Percentiles rank a stretch among this genome's conserved stretches.
Conservation (phyloP, 1,139 yeast genomes). For the Blastobotrys capitulatus region DNA sequence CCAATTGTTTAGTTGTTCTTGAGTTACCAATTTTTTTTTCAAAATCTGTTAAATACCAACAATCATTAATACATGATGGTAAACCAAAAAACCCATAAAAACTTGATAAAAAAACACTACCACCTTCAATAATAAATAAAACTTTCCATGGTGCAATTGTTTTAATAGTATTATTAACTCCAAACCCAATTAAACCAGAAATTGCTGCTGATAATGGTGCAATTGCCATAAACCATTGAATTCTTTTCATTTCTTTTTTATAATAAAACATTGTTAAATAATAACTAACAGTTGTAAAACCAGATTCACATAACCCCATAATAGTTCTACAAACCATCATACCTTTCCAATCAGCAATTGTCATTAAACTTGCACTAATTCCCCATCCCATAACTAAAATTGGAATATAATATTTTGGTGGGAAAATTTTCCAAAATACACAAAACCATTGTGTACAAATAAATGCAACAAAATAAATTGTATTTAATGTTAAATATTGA, state of each 20-base stretch:
- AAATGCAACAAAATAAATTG: constrained; percentile 1
- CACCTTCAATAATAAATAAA: not conserved
- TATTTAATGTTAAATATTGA: not conserved
- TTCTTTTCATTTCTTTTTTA: not conserved
- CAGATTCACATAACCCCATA: constrained; percentile 19
- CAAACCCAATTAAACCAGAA: not conserved
- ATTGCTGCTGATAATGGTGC: constrained; percentile 2
- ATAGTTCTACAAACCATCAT: constrained; percentile 25
- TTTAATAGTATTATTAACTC: no score
- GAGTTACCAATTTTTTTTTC: constrained; percentile 27
- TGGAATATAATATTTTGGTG: constrained; percentile 3
- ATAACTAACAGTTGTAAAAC: not conserved
- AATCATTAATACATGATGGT: not conserved
- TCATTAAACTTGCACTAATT: not conserved
- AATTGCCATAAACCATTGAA: not conserved
- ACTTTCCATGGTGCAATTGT: constrained; percentile 1
- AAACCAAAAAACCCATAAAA: constrained; percentile 2
- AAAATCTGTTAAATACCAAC: constrained; percentile 10
- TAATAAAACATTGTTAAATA: not conserved
- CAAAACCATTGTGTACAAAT: not conserved
- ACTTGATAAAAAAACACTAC: not conserved
- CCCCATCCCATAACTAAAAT: constrained; percentile 3
- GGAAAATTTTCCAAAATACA: not conserved
- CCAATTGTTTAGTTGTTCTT: constrained; percentile 23
- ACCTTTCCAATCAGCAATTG: constrained; percentile 15